Evolutionary conservation across 2,329 filamentous ascomycete genomes (phyloP).

Genomic region (Cephalotrichum gorgonifer): DNA sequence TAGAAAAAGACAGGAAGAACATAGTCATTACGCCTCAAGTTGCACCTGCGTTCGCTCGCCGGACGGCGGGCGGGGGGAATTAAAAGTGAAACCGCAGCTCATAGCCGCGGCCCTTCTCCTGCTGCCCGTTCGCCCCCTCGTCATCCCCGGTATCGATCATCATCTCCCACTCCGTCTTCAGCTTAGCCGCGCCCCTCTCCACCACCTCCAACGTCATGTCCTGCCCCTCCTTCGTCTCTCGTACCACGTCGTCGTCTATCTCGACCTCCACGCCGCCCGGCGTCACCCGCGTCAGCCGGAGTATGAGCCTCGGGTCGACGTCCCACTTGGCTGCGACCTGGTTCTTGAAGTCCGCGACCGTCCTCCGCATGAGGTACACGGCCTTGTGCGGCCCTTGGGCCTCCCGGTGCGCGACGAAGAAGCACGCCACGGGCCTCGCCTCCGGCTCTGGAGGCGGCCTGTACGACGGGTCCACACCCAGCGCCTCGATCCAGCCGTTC

Average conservation of each 20-base stretch:
- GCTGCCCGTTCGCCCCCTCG: not conserved
- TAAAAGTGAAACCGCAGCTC: slow-evolving; percentile 3
- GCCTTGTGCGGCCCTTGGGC: slow-evolving; percentile 55
- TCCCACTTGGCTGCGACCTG: slow-evolving; percentile 71
- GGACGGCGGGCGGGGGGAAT: not conserved
- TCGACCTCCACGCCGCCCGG: slow-evolving; percentile 70
- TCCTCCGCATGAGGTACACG: slow-evolving; percentile 73
- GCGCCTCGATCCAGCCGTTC: slow-evolving; percentile 78
- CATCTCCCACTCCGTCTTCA: slow-evolving; percentile 6
- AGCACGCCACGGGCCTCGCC: slow-evolving; percentile 71
- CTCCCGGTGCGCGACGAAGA: slow-evolving; percentile 61
- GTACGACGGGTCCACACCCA: slow-evolving; percentile 83
- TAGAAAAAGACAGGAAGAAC: not conserved
- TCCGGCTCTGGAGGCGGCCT: slow-evolving; percentile 64
- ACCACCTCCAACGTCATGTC: slow-evolving; percentile 20
- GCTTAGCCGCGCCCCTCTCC: not conserved
- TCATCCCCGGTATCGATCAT: slow-evolving; percentile 3
- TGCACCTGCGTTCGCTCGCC: not conserved
- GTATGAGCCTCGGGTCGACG: slow-evolving; percentile 61
- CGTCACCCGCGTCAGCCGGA: slow-evolving; percentile 62
- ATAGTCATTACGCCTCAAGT: not conserved
- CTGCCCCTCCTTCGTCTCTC: slow-evolving; percentile 77
- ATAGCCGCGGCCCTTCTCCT: not conserved
- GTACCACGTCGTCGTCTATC: slow-evolving; percentile 82
- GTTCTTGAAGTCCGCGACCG: slow-evolving; percentile 60